These are phyloP conservation scores for Colletotrichum echinochloae DNA, from an alignment of 2,329 filamentous ascomycete genomes.

Conservation along the genomic window DNA sequence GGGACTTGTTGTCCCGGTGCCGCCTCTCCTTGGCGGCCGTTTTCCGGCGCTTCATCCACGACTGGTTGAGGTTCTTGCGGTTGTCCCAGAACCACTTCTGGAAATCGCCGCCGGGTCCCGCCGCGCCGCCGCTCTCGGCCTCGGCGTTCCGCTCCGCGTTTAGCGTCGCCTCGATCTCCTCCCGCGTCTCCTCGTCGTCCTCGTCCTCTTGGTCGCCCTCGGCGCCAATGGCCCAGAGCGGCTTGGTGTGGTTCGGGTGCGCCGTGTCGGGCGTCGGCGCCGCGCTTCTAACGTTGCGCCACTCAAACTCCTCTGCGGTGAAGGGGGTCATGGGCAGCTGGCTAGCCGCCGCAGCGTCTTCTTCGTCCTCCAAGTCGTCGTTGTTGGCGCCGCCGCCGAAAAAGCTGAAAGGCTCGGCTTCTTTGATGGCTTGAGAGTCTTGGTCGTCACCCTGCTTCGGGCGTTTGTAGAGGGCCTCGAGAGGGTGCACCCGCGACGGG, in stretches of 20 bases:
- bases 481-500: constrained; percentile 76
- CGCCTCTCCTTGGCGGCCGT: constrained; percentile 74
- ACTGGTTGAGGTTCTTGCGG: constrained; percentile 71
- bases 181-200: constrained; percentile 49
- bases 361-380: constrained; percentile 52
- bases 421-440: constrained; percentile 1
- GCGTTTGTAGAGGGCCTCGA: constrained; percentile 93
- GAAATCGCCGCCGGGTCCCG: constrained; percentile 60
- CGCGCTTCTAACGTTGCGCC: constrained; percentile 82
- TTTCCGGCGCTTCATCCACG: constrained; percentile 75
- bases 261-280: constrained; percentile 96
- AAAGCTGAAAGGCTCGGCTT: constrained; percentile 68
- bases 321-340: constrained; percentile 83
- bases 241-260: constrained; percentile 74
- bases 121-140: constrained; percentile 35
- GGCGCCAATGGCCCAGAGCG: constrained; percentile 64
- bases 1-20: constrained; percentile 72
- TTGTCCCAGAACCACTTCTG: constrained; percentile 78
- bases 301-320: constrained; percentile 81
- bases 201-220: constrained; percentile 60
- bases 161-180: constrained; percentile 45
- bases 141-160: constrained; percentile 46
- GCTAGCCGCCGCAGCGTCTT: constrained; percentile 36
- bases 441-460: constrained; percentile 59
- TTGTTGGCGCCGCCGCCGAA: constrained; percentile 72